Evolutionary conservation across 208 protist genomes (phyloP), one percentile per base, ranked within the genome.

Genomic region (Crithidia mellificae): DNA sequence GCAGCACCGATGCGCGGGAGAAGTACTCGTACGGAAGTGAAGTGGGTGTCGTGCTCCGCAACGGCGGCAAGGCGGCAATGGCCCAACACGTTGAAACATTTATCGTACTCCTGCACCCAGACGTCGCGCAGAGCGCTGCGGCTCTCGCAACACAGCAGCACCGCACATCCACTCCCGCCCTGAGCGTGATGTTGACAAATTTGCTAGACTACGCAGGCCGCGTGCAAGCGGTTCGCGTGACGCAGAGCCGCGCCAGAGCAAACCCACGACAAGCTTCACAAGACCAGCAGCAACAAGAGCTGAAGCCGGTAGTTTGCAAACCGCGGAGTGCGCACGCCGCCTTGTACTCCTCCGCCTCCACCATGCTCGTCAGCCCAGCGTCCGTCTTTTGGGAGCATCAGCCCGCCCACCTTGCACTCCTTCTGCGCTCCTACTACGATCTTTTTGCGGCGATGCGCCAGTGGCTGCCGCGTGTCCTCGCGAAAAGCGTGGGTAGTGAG

Each of bases 341-440:
- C n/a, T n/a, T n/a, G n/a, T n/a, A n/a, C n/a, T n/a, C n/a, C n/a
- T n/a, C 34, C 34, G 34, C 34, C 11, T 5, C 34, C 11, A 11
- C 34, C 5, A 11, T 38, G 34, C 34, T 38, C 7, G 34, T 11
- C 34, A 11, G 5, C 7, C 34, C 34, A 11, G 5, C 51, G 15
- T 20, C 17, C 15, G 1, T 8, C 2, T 63, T 63, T 20, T 63
- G 57, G 57, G 57, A 63, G 43, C 57, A 29, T 2, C 39, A 63
- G n/a, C 57, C 43, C 1, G 25, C 44, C 17, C 29, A 50, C 8
- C 20, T 53, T 22, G 41, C 43, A 2, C 30, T 53, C 38, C 43
- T 63, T 2, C 22, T 63, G n/a, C 22, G 25, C 29, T 30, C 17
- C 43, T 59, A 56, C 51, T 36, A 46, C 27, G 49, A 56, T 5